These are phyloP conservation scores for Xerocomus amazonicus DNA, from an alignment of 1,284 basidiomycete species.

Conservation along the genomic window DNA sequence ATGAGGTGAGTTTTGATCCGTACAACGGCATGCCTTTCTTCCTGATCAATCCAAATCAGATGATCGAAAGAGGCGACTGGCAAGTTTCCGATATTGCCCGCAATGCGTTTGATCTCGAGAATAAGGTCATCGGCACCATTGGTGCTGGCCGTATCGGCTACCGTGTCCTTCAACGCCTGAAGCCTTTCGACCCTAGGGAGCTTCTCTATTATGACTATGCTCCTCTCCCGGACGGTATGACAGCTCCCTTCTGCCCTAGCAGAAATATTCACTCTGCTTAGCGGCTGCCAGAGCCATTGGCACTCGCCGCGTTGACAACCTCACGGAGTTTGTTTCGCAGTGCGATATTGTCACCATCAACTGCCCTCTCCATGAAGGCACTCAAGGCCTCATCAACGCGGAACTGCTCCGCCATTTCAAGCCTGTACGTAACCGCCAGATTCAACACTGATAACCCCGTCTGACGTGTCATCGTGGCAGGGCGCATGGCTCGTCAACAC, in stretches of 20 bases:
- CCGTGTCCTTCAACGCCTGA: slow-evolving; percentile 83
- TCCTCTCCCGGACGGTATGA: slow-evolving; percentile 60
- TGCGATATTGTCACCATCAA: slow-evolving; percentile 87
- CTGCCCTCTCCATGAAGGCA: slow-evolving; percentile 86
- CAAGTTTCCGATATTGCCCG: slow-evolving; percentile 77
- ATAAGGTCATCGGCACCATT: slow-evolving; percentile 87
- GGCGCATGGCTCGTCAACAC: slow-evolving; percentile 89
- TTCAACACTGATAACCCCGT: not conserved
- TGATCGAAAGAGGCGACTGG: slow-evolving; percentile 83
- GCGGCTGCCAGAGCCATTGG: slow-evolving; percentile 69
- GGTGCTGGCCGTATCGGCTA: slow-evolving; percentile 87
- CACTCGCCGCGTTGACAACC: slow-evolving; percentile 72
- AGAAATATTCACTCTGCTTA: slow-evolving; percentile 35
- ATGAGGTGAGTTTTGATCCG: slow-evolving; percentile 37
- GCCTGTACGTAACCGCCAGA: slow-evolving; percentile 42
- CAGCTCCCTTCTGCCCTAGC: not conserved
- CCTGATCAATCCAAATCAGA: slow-evolving; percentile 39
- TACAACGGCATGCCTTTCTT: not conserved
- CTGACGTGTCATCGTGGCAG: slow-evolving; percentile 50
- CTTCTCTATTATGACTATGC: slow-evolving; percentile 92
- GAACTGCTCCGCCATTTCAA: slow-evolving; percentile 88
- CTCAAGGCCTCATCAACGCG: slow-evolving; percentile 74
- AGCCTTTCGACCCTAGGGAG: slow-evolving; percentile 87
- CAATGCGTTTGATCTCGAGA: slow-evolving; percentile 83
- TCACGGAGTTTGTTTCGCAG: slow-evolving; percentile 81